Base-by-base conservation (phyloP, 2,329 filamentous ascomycete species). In the Amauroascus verrucosus region DNA sequence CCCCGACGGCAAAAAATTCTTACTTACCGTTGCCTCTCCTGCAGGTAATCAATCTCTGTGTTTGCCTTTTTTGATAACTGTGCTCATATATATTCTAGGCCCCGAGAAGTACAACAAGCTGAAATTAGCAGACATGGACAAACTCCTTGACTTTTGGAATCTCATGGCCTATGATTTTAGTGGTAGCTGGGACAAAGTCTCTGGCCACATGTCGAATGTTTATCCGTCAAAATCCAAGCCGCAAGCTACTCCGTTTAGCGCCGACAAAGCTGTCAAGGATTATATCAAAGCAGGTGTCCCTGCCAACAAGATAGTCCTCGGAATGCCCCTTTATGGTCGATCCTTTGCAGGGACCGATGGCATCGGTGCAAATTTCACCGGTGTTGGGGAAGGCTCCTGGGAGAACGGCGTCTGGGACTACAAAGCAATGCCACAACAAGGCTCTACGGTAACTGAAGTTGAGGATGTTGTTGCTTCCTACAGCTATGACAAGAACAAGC, bases 261-360 rank as follows among this genome's bases (percentile, higher is more conserved):
- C 85, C 2, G 74, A 80, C 3, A 73, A 77, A 0, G 89, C 90
- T 0, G 72, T 97, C 6, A 72, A 81, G 11, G 77, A 81, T 61
- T 97, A 96, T 71, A 73, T 79, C 14, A 65, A 71, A 1, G 76
- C 77, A 3, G 83, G 84, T 6, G 82, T 96, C 0, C 64, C 77
- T 0, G 65, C 82, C 0, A 65, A 75, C 56, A 96, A 95, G 71
- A 80, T 97, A 51, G 86, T 95, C 2, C 69, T 96, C 13, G 90
- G 91, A 2, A 91, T 96, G 85, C 90, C 91, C 1, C 74, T 97
- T 11, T 97, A 96, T 65, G 91, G 91, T 1, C 85, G 89, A 33
- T 82, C 87, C 0, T 97, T 96, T 66, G 77, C 82, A 60, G 80
- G 82, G 58, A 96, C 91, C 0, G 77, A 84, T 24, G 90, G 89